Base-by-base conservation (phyloP, 2,329 filamentous ascomycete genomes). In the Penicillium sp. region DNA sequence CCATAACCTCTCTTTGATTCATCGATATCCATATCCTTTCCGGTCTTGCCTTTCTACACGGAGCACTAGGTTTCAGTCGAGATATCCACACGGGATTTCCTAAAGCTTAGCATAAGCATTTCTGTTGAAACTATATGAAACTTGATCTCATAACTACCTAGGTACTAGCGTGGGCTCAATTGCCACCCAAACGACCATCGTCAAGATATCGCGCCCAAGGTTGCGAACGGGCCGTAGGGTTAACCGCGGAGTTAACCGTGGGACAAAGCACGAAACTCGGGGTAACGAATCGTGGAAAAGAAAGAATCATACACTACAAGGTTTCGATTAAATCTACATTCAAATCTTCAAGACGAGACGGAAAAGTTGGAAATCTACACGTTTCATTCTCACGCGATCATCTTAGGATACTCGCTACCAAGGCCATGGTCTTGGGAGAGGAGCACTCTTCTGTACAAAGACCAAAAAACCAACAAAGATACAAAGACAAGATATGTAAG, bases 371-470 rank as follows among this genome's bases (percentile, higher is more conserved):
- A 46, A 53, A 49, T 58, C 46, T 55, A 59, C 51, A 51, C 33
- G 28, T 60, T 44, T 51, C 47, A 60, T 60, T 60, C 27, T 28
- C 47, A 44, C 44, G 32, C 2, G 5, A 6, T 27, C 28, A 40
- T 41, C 29, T 29, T 35, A 18, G 15, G 15, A 18, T 18, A 18
- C 20, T 23, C 24, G 28, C 24, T 25, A 12, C 24, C 29, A 12
- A 31, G 13, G 18, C 38, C 20, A 20, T 23, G 20, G 20, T 23
- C 20, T 23, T 23, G 20, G 20, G 10, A 32, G 20, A 25, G 5
- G 15, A 25, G 42, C 32, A 51, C 33, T 54, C 52, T 49, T 56
- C 48, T 60, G 57, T 60, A 59, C 52, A 59, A 41, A 50, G 44
- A 31, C 29, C 32, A 27, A 33, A 29, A 47, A 40, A 20, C 20